Percentiles rank a stretch among this genome's conserved stretches.
Evolutionary conservation across 73 alveolate species (phyloP).

Genomic region (Tetrahymena elliotti): DNA sequence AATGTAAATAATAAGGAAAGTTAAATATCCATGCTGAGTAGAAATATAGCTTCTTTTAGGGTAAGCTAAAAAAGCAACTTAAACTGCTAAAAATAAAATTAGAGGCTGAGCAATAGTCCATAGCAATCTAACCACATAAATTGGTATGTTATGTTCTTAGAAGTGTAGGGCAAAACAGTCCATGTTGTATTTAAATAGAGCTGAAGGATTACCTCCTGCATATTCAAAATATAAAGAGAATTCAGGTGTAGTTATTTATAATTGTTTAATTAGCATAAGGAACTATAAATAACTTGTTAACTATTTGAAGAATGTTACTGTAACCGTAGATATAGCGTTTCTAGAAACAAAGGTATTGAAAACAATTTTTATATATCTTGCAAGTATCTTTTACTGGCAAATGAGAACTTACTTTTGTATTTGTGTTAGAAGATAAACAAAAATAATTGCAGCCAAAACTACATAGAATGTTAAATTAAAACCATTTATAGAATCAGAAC

Average conservation of each 20-base stretch:
- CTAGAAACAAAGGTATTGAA: background rate
- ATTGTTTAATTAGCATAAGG: background rate
- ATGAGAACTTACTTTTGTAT: background rate
- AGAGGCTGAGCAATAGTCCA: background rate
- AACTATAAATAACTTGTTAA: background rate
- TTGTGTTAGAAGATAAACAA: background rate
- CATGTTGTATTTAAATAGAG: background rate
- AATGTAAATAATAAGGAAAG: background rate
- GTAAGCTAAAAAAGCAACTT: background rate
- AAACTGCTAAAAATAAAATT: background rate
- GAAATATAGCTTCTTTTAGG: background rate
- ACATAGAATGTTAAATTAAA: background rate
- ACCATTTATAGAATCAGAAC: background rate
- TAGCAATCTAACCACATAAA: background rate
- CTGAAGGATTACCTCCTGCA: background rate
- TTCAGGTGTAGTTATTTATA: background rate
- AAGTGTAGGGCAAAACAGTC: background rate
- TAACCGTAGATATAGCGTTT: background rate
- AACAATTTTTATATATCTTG: background rate
- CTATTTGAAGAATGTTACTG: background rate
- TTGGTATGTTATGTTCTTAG: background rate
- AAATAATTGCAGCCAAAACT: background rate
- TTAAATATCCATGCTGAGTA: background rate
- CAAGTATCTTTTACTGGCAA: background rate
- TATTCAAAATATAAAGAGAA: background rate